Evolutionary conservation across 306 rosid species (phyloP).

Genomic region (Quercus parvula): DNA sequence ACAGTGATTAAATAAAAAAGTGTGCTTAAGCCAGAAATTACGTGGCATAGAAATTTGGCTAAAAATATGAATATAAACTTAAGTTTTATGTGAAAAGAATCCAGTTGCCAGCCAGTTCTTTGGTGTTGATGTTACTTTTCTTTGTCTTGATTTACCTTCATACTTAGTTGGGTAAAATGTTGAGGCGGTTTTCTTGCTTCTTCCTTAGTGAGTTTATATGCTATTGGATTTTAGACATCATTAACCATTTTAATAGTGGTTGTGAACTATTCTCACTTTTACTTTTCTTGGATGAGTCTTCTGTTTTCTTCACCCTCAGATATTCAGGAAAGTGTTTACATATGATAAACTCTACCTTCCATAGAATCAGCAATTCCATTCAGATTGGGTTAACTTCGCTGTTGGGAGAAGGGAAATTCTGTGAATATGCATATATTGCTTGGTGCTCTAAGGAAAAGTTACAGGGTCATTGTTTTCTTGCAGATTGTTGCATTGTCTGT

Average conservation of each 20-base stretch:
- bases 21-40: not conserved
- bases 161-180: not conserved
- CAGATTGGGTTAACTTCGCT: slow-evolving; percentile 4
- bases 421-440: not conserved
- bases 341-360: not conserved
- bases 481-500: slow-evolving; percentile 92
- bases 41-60: not conserved
- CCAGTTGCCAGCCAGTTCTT: not conserved
- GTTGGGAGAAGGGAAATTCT: slow-evolving; percentile 1
- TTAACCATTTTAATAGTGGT: not conserved
- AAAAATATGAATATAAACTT: not conserved
- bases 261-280: not conserved
- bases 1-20: not conserved
- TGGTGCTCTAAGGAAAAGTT: slow-evolving; percentile 16
- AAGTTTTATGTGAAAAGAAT: not conserved
- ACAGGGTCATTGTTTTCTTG: slow-evolving; percentile 17
- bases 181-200: not conserved
- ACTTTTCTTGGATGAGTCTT: not conserved
- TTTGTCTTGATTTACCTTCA: not conserved
- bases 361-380: not conserved
- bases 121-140: not conserved
- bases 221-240: not conserved
- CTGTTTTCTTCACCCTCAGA: not conserved
- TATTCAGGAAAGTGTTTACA: not conserved
- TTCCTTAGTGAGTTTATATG: not conserved